These are phyloP conservation scores for Tulasnella sp. DNA, from an alignment of 768 basidiomycete genomes.

Conservation along the genomic window DNA sequence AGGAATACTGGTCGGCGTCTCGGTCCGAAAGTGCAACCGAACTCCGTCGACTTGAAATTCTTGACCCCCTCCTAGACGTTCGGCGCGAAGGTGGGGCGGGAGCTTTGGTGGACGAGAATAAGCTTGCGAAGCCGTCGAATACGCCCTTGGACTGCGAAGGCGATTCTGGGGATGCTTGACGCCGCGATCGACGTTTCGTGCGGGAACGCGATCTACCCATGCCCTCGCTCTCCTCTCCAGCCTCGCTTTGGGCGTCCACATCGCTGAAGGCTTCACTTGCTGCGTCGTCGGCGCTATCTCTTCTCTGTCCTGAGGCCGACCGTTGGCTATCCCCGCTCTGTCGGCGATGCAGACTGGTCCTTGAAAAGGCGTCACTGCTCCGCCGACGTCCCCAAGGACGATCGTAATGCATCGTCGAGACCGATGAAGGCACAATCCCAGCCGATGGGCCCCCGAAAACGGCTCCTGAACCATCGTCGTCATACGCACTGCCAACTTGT, in stretches of 20 bases:
- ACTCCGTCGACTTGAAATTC: constrained; percentile 24
- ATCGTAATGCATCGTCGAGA: constrained; percentile 61
- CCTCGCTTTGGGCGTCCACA: constrained; percentile 7
- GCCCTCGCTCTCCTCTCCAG: constrained; percentile 26
- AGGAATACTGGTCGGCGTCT: constrained; percentile 36
- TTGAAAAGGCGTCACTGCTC: constrained; percentile 28
- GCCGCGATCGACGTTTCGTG: constrained; percentile 15
- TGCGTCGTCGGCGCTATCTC: not conserved
- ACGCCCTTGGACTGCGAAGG: constrained; percentile 22
- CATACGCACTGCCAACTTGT: constrained; percentile 45
- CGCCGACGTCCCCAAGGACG: constrained; percentile 34
- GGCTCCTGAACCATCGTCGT: constrained; percentile 37
- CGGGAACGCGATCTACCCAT: constrained; percentile 19
- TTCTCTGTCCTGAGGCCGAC: not conserved
- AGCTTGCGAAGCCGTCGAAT: constrained; percentile 55
- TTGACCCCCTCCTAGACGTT: not conserved
- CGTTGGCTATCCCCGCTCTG: constrained; percentile 23
- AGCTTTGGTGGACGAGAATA: constrained; percentile 37
- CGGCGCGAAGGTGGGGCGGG: not conserved
- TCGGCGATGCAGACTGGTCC: constrained; percentile 16
- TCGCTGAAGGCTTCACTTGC: not conserved
- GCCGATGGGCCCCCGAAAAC: constrained; percentile 59
- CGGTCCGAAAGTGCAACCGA: constrained; percentile 37
- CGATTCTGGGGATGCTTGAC: constrained; percentile 20
- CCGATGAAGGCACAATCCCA: constrained; percentile 60